Percentiles rank a stretch among this genome's conserved stretches.
phyloP scores from a whole-genome alignment of 768 basidiomycete genomes.

The Agrocybe chaxingu region DNA sequence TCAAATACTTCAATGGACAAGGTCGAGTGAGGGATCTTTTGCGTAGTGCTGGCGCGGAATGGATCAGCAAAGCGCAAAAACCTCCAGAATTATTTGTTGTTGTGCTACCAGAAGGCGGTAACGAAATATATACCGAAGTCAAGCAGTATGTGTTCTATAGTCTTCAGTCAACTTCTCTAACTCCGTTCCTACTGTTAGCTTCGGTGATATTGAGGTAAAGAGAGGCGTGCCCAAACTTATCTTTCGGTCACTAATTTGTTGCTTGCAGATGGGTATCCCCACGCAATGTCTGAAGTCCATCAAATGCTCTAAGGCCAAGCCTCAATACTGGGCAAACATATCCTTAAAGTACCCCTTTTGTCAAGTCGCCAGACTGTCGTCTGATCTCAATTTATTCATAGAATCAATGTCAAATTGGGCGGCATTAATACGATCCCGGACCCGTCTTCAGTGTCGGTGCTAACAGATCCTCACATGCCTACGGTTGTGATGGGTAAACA shows the following conservation, averaged over 20 bases:
- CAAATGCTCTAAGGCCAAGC: constrained; percentile 65
- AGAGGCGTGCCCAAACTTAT: neutral
- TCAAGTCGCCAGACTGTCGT: too few species aligned
- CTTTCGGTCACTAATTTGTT: neutral
- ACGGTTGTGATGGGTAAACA: constrained; percentile 73
- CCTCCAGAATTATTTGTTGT: constrained; percentile 62
- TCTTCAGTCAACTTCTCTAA: neutral
- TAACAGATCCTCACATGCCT: constrained; percentile 69
- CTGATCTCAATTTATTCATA: constrained; percentile 20
- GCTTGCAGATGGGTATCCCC: constrained; percentile 59
- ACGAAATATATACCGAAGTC: constrained; percentile 73
- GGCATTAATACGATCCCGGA: constrained; percentile 82
- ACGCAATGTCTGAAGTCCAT: constrained; percentile 73
- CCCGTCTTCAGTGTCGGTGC: constrained; percentile 55
- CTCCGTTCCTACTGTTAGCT: constrained; percentile 36
- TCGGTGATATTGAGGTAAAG: constrained; percentile 55
- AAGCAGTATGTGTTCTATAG: constrained; percentile 59
- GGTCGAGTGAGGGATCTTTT: constrained; percentile 53
- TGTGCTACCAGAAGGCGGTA: constrained; percentile 69
- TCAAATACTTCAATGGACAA: constrained; percentile 59
- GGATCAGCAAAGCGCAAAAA: constrained; percentile 32
- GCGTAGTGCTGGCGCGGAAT: constrained; percentile 45
- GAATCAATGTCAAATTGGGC: constrained; percentile 82
- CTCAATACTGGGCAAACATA: constrained; percentile 81
- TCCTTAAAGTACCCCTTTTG: constrained; percentile 55